Evolutionary conservation across 257 asterid genomes (phyloP).

Genomic region (Verbena officinalis): DNA sequence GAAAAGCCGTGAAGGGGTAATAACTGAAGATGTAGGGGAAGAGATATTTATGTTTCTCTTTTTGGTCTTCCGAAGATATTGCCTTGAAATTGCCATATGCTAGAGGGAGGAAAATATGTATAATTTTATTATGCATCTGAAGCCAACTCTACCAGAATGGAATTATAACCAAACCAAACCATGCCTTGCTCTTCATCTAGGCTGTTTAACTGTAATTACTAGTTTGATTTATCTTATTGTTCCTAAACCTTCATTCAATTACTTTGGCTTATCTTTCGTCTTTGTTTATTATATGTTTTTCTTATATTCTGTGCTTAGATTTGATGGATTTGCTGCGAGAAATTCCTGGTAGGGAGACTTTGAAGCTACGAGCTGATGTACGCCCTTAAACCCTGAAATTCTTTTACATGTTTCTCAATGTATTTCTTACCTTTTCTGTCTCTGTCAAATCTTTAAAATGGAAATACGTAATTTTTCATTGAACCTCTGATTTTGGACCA

Average conservation of each 20-base stretch:
- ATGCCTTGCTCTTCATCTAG: not conserved
- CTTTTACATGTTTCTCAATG: slow-evolving; percentile 8
- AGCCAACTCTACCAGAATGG: slow-evolving; percentile 1
- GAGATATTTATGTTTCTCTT: not conserved
- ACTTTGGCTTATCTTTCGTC: not conserved
- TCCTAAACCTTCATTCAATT: not conserved
- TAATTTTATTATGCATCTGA: not conserved
- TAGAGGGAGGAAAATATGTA: not conserved
- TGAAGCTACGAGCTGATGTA: slow-evolving; percentile 92
- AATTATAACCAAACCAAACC: not conserved
- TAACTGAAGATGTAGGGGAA: not conserved
- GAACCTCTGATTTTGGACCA: slow-evolving; percentile 32
- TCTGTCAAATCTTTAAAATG: not conserved
- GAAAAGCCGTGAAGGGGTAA: not conserved
- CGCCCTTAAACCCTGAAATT: slow-evolving; percentile 29
- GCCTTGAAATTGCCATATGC: not conserved
- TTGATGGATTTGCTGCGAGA: slow-evolving; percentile 87
- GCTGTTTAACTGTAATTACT: not conserved
- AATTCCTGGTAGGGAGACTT: slow-evolving; percentile 87
- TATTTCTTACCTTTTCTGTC: slow-evolving; percentile 8
- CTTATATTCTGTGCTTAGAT: slow-evolving; percentile 42
- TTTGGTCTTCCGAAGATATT: not conserved
- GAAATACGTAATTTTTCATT: not conserved
- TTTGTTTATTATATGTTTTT: slow-evolving; percentile 8
- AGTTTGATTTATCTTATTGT: slow-evolving; percentile 18